Conservation (phyloP, 2,329 filamentous ascomycete species). For the Fusarium sacchari region DNA sequence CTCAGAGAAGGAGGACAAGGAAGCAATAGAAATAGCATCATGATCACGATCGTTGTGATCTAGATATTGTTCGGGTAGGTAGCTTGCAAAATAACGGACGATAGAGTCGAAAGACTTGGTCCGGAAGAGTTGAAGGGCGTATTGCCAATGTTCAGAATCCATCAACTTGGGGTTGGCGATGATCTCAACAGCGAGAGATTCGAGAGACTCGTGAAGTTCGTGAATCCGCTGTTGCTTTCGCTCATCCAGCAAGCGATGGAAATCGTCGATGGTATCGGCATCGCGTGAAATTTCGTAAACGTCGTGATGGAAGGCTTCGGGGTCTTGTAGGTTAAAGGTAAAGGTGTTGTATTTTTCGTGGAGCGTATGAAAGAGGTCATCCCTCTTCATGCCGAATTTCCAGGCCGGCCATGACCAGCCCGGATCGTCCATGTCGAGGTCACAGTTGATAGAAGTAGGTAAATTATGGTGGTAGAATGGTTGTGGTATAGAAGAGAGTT, state of each 20-base stretch:
- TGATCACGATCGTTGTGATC: slow-evolving; percentile 53
- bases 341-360: slow-evolving; percentile 71
- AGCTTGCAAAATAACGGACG: slow-evolving; percentile 68
- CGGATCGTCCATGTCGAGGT: slow-evolving; percentile 65
- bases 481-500: slow-evolving; percentile 22
- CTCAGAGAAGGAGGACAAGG: slow-evolving; percentile 53
- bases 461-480: slow-evolving; percentile 19
- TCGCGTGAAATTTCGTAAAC: slow-evolving; percentile 66
- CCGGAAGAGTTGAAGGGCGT: slow-evolving; percentile 68
- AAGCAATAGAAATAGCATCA: slow-evolving; percentile 44
- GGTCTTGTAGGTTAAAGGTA: slow-evolving; percentile 65
- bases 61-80: slow-evolving; percentile 62
- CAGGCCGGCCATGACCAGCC: slow-evolving; percentile 66
- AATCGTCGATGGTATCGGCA: slow-evolving; percentile 62
- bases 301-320: slow-evolving; percentile 69
- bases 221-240: slow-evolving; percentile 64
- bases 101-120: slow-evolving; percentile 69
- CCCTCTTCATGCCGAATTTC: slow-evolving; percentile 71
- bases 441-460: slow-evolving; percentile 54
- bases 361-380: slow-evolving; percentile 66
- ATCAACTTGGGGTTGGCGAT: slow-evolving; percentile 68
- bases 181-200: slow-evolving; percentile 69
- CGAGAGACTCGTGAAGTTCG: slow-evolving; percentile 65
- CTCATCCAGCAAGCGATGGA: slow-evolving; percentile 63
- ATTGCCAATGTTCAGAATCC: slow-evolving; percentile 67